Percentiles rank a stretch among this genome's conserved stretches.
These are phyloP conservation scores for Phaeosphaeria sp. DNA, from an alignment of 2,329 filamentous ascomycete species.

Conservation along the genomic window DNA sequence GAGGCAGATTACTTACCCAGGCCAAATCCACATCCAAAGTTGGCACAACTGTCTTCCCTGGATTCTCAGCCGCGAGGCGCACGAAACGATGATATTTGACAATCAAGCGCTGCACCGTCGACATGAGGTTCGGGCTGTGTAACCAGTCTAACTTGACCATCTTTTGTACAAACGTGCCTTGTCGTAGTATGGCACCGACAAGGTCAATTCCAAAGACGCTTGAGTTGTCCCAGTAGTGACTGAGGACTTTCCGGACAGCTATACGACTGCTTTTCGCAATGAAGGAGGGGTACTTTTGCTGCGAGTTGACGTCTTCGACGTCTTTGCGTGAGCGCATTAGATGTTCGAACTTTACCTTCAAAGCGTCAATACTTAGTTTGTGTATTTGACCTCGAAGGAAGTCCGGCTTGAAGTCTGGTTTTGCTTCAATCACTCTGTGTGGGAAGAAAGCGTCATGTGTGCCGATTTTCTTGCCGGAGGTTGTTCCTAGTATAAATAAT, in stretches of 20 bases:
- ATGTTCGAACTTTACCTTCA: slow-evolving; percentile 15
- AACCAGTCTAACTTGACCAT: slow-evolving; percentile 82
- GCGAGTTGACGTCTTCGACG: slow-evolving; percentile 49
- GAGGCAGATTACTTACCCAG: slow-evolving; percentile 54
- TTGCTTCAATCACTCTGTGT: slow-evolving; percentile 19
- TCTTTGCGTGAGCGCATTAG: slow-evolving; percentile 4
- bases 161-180: slow-evolving; percentile 70
- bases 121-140: slow-evolving; percentile 68
- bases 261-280: slow-evolving; percentile 36
- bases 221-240: slow-evolving; percentile 72
- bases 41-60: slow-evolving; percentile 64
- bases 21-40: slow-evolving; percentile 77
- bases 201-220: slow-evolving; percentile 70
- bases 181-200: slow-evolving; percentile 68
- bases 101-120: slow-evolving; percentile 70
- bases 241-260: slow-evolving; percentile 71
- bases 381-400: slow-evolving; percentile 25
- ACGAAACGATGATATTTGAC: slow-evolving; percentile 71
- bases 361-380: slow-evolving; percentile 19
- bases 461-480: slow-evolving; percentile 25
- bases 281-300: slow-evolving; percentile 12
- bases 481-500: slow-evolving; percentile 7
- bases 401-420: slow-evolving; percentile 29
- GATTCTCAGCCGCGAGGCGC: slow-evolving; percentile 60
- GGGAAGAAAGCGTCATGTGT: slow-evolving; percentile 27